Evolutionary conservation across 176 grass and related monocot species (phyloP), one percentile per base, ranked within the genome.

Genomic region (Rhynchospora tenuis): DNA sequence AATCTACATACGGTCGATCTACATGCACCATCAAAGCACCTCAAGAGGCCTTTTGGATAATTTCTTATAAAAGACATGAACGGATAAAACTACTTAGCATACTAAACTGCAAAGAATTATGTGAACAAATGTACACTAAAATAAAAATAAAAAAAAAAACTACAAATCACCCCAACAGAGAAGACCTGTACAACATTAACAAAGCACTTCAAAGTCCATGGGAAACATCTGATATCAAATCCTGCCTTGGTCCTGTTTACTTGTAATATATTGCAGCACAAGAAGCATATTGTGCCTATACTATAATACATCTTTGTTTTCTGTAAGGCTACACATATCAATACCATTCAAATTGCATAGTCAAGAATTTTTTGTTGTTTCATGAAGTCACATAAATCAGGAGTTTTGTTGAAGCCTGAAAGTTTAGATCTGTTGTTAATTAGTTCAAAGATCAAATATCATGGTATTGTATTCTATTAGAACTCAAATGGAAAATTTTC

Each of bases 241-340:
- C 59, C 20, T 10, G 59, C 56, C 17, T 61, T 61, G 24, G 55
- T 58, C 55, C 55, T 19, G 55, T 6, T n/a, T n/a, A n/a, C n/a
- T n/a, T n/a, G n/a, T n/a, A 73, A 73, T 73, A 73, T 23, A 50
- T 55, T 76, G 48, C 73, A 29, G 50, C 54, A 76, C 13, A 28
- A 76, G 48, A 17, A 76, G 72, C 48, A 55, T 55, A 76, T 52
- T 28, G 48, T 54, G 54, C 50, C 73, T 55, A 52, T 76, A 27
- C 23, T 76, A 70, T 70, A 42, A 10, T 76, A 55, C 29, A 70
- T 70, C 33, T 4, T 19, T 38, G 33, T 75, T 54, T 61, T 15
- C 47, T 75, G 22, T 26, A 47, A 75, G 27, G 46, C 72, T 50
- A 16, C 13, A 55, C 73, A 55, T 55, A 54, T 13, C 6, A 31